Evolutionary conservation across 2,329 filamentous ascomycete genomes (phyloP).

Genomic region (Fusarium stilboides): DNA sequence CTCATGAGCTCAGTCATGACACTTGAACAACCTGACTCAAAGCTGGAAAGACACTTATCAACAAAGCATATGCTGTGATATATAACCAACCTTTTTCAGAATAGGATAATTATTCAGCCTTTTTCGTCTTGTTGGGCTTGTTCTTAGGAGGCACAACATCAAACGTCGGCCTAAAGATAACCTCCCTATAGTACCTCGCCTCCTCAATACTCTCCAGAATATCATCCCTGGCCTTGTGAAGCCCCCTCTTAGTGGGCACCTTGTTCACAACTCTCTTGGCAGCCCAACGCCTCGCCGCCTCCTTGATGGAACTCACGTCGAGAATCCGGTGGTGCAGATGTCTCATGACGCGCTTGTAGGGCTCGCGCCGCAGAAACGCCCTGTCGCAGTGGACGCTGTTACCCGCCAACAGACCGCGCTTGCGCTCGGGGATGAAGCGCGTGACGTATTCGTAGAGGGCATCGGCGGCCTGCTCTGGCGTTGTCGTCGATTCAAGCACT

Average conservation of each 20-base stretch:
- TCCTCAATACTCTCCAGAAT: conserved; percentile 97
- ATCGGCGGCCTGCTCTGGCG: conserved; percentile 79
- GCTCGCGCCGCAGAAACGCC: conserved; percentile 81
- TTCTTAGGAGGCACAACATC: conserved; percentile 45
- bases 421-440: conserved; percentile 75
- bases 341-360: conserved; percentile 80
- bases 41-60: background rate
- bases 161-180: conserved; percentile 70
- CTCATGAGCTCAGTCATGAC: conserved; percentile 17
- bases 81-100: conserved; percentile 19
- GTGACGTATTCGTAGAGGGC: conserved; percentile 85
- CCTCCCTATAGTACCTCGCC: conserved; percentile 84
- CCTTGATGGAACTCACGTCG: conserved; percentile 93
- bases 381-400: conserved; percentile 95
- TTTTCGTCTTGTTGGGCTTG: conserved; percentile 40
- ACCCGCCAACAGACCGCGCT: conserved; percentile 83
- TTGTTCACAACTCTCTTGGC: conserved; percentile 61
- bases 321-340: conserved; percentile 92
- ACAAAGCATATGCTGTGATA: background rate
- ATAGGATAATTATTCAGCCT: background rate
- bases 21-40: conserved; percentile 4
- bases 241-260: conserved; percentile 79
- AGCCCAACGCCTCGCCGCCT: conserved; percentile 88
- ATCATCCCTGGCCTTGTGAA: conserved; percentile 89
- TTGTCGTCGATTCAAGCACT: conserved; percentile 80